Percentiles rank a stretch among this genome's conserved stretches.
Conservation (phyloP, 768 basidiomycete genomes). For the Tylopilus sp. region DNA sequence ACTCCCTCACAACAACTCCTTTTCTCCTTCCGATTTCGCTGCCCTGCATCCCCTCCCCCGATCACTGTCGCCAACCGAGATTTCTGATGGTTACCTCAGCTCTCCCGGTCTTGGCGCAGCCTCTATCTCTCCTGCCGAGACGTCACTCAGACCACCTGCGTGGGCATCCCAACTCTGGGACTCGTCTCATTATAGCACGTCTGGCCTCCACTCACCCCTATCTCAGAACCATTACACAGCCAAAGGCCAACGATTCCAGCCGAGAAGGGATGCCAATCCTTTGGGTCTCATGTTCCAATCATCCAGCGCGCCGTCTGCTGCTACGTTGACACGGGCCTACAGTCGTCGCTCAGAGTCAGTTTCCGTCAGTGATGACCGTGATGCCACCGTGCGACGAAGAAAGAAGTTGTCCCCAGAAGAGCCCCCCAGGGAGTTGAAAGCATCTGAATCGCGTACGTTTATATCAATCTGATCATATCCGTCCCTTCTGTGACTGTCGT, state of each 20-base stretch:
- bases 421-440: conserved; percentile 37
- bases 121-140: conserved; percentile 62
- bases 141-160: conserved; percentile 52
- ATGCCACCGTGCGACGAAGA: conserved; percentile 70
- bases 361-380: conserved; percentile 57
- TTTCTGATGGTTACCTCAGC: conserved; percentile 45
- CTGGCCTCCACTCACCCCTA: conserved; percentile 41
- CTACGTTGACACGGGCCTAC: conserved; percentile 55
- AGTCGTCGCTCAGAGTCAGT: conserved; percentile 66
- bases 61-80: conserved; percentile 56
- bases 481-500: conserved; percentile 25
- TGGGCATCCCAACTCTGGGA: conserved; percentile 73
- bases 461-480: conserved; percentile 29
- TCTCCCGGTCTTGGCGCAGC: conserved; percentile 42
- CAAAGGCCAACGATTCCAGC: conserved; percentile 37
- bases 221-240: conserved; percentile 41
- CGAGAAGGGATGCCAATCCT: conserved; percentile 40
- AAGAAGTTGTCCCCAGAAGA: conserved; percentile 38
- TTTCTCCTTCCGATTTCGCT: conserved; percentile 62
- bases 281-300: conserved; percentile 62
- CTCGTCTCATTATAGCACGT: conserved; percentile 40
- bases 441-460: conserved; percentile 47
- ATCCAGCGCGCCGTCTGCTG: conserved; percentile 63
- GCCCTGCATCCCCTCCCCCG: conserved; percentile 60
- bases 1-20: conserved; percentile 47